Base-by-base conservation (phyloP, 148 eudicot genomes). In the Polygonum aviculare region DNA sequence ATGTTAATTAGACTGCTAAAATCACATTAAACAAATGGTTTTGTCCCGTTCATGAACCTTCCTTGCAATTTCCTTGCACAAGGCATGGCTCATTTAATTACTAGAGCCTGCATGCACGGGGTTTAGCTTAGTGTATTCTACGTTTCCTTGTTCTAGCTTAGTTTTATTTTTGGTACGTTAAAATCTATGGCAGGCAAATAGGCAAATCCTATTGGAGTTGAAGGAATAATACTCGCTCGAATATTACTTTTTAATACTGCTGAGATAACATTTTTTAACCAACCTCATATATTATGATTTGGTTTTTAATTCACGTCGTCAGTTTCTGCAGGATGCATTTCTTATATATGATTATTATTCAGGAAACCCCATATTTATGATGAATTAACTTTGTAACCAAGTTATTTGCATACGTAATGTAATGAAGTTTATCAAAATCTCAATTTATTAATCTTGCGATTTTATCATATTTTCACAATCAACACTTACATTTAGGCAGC, bases 101-200 rank as follows among this genome's bases (percentile, higher is more conserved):
- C 39, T 31, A 31, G 40, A 62, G 69, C 39, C 69, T 36, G 72
- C 72, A 16, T 35, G 72, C 72, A 16, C 5, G 71, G 71, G 71
- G 71, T 36, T 65, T 14, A 67, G 44, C 41, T 65, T 31, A 36
- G 38, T 22, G 67, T 60, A 67, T 67, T 67, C 72, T 67, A 67
- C 45, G 72, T 67, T 67, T 67, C 36, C 2, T 3, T 65, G 71
- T 33, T 12, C 36, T 62, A 12, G 11, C 21, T 67, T 67, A 14
- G 72, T 67, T 10, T 36, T 1, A 6, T 44, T 8, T n/a, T 38
- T 62, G 31, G 31, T 31, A 3, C 8, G 18, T 16, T 67, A 36
- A 36, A 36, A 67, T 36, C 21, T 1, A 67, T 67, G 72, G 3
- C 40, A 36, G 9, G 36, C 31, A 26, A 26, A 26, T 26, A 26